Percentiles rank a stretch among this genome's conserved stretches.
Evolutionary conservation across 179 eudicot genomes (phyloP).

Genomic region (Silene noctiflora): DNA sequence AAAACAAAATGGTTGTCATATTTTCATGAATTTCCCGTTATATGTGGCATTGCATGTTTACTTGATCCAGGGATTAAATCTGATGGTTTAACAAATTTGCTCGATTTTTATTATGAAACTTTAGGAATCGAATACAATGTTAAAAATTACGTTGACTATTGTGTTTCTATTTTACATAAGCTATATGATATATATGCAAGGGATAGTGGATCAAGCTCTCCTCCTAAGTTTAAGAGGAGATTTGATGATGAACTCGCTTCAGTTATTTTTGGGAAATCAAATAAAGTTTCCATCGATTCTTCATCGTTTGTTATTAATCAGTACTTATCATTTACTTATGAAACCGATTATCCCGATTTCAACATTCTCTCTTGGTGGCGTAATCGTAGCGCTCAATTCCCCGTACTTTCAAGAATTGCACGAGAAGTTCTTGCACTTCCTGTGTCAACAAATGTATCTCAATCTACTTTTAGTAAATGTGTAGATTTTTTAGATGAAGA

Average conservation of each 20-base stretch:
- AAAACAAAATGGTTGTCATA: neutral
- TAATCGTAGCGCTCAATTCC: neutral
- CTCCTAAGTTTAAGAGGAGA: neutral
- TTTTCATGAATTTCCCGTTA: neutral
- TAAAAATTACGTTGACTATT: neutral
- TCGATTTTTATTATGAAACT: neutral
- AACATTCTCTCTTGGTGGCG: neutral
- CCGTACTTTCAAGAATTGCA: neutral
- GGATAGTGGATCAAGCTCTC: neutral
- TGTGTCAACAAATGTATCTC: neutral
- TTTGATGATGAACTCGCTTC: neutral
- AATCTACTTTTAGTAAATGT: too few relatives aligned
- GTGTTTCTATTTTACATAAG: neutral
- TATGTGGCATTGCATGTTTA: conserved; percentile 1
- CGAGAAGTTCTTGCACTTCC: neutral
- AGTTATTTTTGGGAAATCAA: neutral
- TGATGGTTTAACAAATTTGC: neutral
- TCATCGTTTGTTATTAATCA: neutral
- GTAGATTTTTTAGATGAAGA: too few relatives aligned
- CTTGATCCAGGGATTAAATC: neutral
- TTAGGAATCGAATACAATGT: neutral
- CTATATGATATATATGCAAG: conserved; percentile 1
- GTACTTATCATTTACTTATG: neutral
- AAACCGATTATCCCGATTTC: neutral
- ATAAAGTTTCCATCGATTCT: neutral